A percentile compares a stretch with the other conserved stretches of the same genome.
phyloP scores from a whole-genome alignment of 805 yeast genomes.

The Starmerella khaoyaiensis region DNA sequence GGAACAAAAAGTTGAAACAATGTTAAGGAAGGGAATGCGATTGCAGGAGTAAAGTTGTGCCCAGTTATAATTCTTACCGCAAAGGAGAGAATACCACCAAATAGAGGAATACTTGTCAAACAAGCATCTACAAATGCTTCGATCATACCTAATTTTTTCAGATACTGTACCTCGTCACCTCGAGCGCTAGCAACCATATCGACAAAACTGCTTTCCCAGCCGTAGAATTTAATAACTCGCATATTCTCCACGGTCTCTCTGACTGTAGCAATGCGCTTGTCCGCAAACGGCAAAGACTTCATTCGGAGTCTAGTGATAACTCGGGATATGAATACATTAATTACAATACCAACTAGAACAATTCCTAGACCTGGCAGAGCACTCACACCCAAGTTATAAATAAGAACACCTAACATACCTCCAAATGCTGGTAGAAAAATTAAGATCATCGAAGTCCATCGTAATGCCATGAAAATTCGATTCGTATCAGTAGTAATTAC shows the following conservation, averaged over 20 bases:
- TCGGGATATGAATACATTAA: constrained; percentile 38
- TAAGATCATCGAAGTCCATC: constrained; percentile 20
- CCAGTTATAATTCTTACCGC: constrained; percentile 36
- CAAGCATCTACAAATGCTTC: constrained; percentile 54
- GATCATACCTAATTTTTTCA: constrained; percentile 50
- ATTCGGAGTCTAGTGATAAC: constrained; percentile 43
- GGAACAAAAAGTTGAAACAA: constrained; percentile 60
- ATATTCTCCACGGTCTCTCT: constrained; percentile 68
- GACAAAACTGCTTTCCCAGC: constrained; percentile 80
- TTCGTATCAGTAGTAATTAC: constrained; percentile 71
- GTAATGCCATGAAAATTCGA: constrained; percentile 47
- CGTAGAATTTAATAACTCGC: constrained; percentile 74
- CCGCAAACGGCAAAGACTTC: constrained; percentile 53
- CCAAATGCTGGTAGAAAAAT: constrained; percentile 19
- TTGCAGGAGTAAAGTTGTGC: constrained; percentile 39
- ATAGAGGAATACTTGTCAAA: constrained; percentile 52
- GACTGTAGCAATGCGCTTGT: constrained; percentile 58
- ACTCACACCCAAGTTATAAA: constrained; percentile 57
- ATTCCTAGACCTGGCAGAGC: constrained; percentile 61
- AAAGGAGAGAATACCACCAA: constrained; percentile 56
- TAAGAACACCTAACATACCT: constrained; percentile 48
- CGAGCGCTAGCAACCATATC: constrained; percentile 44
- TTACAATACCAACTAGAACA: constrained; percentile 26
- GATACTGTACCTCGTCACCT: constrained; percentile 44
- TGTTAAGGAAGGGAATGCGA: constrained; percentile 57